Base-by-base conservation (phyloP, 225 moss, liverwort and hornwort species). In the Polytrichum commune region DNA sequence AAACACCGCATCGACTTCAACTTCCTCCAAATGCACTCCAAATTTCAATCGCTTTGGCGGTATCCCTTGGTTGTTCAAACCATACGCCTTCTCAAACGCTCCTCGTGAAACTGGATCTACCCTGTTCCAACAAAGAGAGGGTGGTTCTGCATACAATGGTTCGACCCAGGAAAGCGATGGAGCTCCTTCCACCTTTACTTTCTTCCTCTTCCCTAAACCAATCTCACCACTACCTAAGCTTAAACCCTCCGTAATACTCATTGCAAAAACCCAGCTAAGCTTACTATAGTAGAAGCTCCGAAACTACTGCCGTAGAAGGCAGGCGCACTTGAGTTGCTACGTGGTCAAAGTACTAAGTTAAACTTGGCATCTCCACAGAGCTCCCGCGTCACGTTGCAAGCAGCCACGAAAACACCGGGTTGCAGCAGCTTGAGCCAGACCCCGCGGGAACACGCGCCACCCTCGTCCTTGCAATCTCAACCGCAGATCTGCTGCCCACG, bases 131-230 rank as follows among this genome's bases (percentile, higher is more conserved):
- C 5, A 13, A 29, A 54, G 8, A 63, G 0, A 19, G 55, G 63
- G 18, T 62, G 53, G 1, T 30, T 30, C 30, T 30, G 30, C 30
- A 5, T 30, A 30, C 30, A 30, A 30, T 30, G 30, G 30, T 30
- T 72, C 53, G 2, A 72, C 19, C 26, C n/a, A 64, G 0, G 9
- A 46, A 25, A 46, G 27, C 5, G n/a, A 62, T 18, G 53, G 5
- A 16, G 53, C 62, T 53, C 53, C 25, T 29, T 72, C 72, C 18
- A 72, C 26, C 53, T 63, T 72, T 20, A 63, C 46, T 19, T 72
- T 64, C 38, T 19, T 70, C 70, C 28, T 70, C 18, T 5, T 18
- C 1, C 5, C 55, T 5, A 30, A 30, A 30, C 30, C 30, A 26
- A 9, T 19, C 27, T 9, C 20, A 6, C 26, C 55, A 27, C 46